These are phyloP conservation scores for Cyathus striatus DNA, from an alignment of 768 basidiomycete genomes.

Conservation along the genomic window DNA sequence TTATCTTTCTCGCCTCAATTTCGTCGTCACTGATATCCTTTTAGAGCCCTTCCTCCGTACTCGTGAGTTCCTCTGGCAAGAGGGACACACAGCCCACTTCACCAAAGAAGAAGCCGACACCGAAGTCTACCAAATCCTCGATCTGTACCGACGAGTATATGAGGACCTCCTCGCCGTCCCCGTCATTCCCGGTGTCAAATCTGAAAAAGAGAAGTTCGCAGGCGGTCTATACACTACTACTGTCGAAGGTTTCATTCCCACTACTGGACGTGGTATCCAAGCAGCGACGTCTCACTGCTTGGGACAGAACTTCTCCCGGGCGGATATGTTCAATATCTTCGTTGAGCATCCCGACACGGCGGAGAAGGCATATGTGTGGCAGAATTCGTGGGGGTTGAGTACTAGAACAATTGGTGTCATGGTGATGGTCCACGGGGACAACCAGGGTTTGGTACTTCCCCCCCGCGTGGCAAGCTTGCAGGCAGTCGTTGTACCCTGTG, in stretches of 20 bases:
- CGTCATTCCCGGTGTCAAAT: conserved; percentile 94
- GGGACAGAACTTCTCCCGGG: conserved; percentile 95
- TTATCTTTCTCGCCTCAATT: conserved; percentile 4
- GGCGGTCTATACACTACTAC: conserved; percentile 98
- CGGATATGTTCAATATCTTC: conserved; percentile 96
- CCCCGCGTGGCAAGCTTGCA: conserved; percentile 93
- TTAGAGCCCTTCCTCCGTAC: conserved; percentile 97
- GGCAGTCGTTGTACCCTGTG: conserved; percentile 88
- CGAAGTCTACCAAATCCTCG: conserved; percentile 92
- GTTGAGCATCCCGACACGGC: conserved; percentile 88
- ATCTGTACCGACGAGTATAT: conserved; percentile 92
- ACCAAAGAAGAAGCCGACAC: conserved; percentile 85
- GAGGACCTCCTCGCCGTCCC: conserved; percentile 97
- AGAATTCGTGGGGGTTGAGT: conserved; percentile 97
- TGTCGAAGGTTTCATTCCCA: conserved; percentile 95
- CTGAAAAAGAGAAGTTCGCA: conserved; percentile 99
- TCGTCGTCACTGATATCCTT: background rate
- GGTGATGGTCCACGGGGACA: conserved; percentile 99
- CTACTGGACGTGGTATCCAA: conserved; percentile 96
- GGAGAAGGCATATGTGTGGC: conserved; percentile 82
- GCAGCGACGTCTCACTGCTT: conserved; percentile 97
- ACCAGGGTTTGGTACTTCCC: conserved; percentile 96
- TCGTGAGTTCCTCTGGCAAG: conserved; percentile 99
- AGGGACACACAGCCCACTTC: conserved; percentile 94
- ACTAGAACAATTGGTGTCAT: conserved; percentile 97